These are phyloP conservation scores for Hypsizygus marmoreus DNA, from an alignment of 768 basidiomycete genomes.

Conservation along the genomic window DNA sequence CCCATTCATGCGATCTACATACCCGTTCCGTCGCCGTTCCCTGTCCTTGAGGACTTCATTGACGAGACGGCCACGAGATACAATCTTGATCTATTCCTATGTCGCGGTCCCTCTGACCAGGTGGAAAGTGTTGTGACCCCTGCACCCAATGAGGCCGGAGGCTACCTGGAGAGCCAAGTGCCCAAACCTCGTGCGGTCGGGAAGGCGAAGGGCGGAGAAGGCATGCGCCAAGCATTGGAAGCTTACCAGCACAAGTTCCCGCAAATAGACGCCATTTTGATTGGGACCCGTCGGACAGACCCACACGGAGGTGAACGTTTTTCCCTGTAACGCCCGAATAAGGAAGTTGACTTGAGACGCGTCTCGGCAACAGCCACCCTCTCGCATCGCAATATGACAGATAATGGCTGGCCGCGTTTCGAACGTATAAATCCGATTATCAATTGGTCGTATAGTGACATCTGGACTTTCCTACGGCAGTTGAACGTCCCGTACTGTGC, in stretches of 20 bases:
- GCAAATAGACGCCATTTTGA: slow-evolving; percentile 75
- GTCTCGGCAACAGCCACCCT: slow-evolving; percentile 74
- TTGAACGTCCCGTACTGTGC: slow-evolving; percentile 83
- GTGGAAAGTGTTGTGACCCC: slow-evolving; percentile 53
- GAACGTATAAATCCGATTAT: slow-evolving; percentile 95
- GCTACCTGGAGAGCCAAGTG: slow-evolving; percentile 23
- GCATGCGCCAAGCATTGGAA: slow-evolving; percentile 80
- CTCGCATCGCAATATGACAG: slow-evolving; percentile 75
- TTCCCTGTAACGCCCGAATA: background rate
- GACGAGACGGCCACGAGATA: slow-evolving; percentile 60
- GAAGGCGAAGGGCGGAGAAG: slow-evolving; percentile 60
- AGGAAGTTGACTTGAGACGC: background rate
- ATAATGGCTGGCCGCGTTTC: slow-evolving; percentile 86
- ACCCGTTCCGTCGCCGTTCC: slow-evolving; percentile 87
- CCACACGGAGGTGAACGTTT: slow-evolving; percentile 84
- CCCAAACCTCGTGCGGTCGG: slow-evolving; percentile 40
- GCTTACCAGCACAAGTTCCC: slow-evolving; percentile 69
- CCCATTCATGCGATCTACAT: slow-evolving; percentile 81
- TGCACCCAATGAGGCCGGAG: slow-evolving; percentile 20
- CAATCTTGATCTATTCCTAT: slow-evolving; percentile 71
- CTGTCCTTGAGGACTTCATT: slow-evolving; percentile 83
- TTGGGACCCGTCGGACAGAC: slow-evolving; percentile 88
- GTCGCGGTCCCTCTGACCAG: slow-evolving; percentile 43
- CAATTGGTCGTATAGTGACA: slow-evolving; percentile 88
- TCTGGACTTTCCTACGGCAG: slow-evolving; percentile 84